phyloP scores from a whole-genome alignment of 2,329 filamentous ascomycete species.

The Amylocarpus encephaloides region DNA sequence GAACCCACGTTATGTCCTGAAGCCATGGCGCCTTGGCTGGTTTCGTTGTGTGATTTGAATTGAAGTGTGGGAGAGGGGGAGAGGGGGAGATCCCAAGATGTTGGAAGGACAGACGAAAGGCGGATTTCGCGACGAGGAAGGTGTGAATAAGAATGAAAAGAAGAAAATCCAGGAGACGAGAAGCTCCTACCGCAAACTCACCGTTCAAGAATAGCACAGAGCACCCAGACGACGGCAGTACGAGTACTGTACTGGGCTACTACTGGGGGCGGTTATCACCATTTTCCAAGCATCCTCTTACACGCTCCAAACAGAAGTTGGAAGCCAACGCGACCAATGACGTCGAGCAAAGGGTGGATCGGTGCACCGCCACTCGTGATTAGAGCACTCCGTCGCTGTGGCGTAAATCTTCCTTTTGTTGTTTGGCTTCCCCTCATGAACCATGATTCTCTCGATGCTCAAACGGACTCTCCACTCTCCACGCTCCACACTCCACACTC shows the following conservation, averaged over 20 bases:
- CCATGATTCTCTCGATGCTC: too few species aligned
- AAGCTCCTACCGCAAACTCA: background rate
- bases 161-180: background rate
- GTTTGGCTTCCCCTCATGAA: too few species aligned
- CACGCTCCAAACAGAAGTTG: background rate
- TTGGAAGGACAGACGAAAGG: background rate
- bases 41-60: background rate
- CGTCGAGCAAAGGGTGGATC: background rate
- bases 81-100: background rate
- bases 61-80: background rate
- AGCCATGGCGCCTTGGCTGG: constrained; percentile 17
- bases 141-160: background rate
- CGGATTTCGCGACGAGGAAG: background rate
- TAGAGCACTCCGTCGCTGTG: too few species aligned
- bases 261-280: background rate
- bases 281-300: background rate
- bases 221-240: background rate
- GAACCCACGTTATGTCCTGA: constrained; percentile 28
- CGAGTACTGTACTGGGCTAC: too few species aligned
- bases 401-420: too few species aligned
- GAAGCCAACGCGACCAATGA: background rate
- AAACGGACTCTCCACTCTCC: too few species aligned
- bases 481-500: too few species aligned
- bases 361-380: too few species aligned
- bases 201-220: background rate